A percentile compares a stretch with the other conserved stretches of the same genome.
Evolutionary conservation across 2,329 filamentous ascomycete genomes (phyloP).

Genomic region (Aspergillus eucalypticola): DNA sequence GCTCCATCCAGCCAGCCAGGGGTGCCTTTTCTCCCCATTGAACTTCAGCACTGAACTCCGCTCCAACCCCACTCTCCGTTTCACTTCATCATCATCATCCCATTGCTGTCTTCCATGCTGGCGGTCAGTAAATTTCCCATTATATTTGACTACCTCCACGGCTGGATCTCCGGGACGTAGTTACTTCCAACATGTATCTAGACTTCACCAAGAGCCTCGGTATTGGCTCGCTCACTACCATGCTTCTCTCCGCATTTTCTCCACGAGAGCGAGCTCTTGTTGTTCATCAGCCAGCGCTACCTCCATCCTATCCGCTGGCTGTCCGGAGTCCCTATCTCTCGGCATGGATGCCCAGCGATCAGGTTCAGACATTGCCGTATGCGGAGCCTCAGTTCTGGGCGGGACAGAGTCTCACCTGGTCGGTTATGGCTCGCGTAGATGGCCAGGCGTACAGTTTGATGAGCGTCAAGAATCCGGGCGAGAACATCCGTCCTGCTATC

Average conservation of each 20-base stretch:
- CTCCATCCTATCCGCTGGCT: conserved; percentile 48
- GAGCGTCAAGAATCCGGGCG: conserved; percentile 34
- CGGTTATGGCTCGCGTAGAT: conserved; percentile 45
- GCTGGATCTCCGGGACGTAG: neutral
- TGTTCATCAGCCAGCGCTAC: conserved; percentile 30
- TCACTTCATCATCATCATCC: neutral
- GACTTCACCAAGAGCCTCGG: conserved; percentile 20
- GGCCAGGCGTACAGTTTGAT: conserved; percentile 46
- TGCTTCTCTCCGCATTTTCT: conserved; percentile 18
- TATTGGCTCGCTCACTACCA: conserved; percentile 26
- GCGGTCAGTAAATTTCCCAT: neutral
- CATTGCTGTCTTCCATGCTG: neutral
- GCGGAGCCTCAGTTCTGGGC: conserved; percentile 47
- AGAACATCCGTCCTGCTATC: conserved; percentile 33
- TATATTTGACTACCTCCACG: neutral
- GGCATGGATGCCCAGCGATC: conserved; percentile 47
- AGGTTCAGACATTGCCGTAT: conserved; percentile 38
- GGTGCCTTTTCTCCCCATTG: neutral
- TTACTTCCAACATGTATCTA: conserved; percentile 15
- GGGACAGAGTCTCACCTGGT: conserved; percentile 45
- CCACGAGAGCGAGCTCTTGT: conserved; percentile 13
- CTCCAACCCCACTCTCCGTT: neutral
- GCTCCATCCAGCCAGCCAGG: neutral
- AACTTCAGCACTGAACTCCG: neutral
- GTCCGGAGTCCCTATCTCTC: conserved; percentile 48